These are phyloP conservation scores for Zasmidium cellare DNA, from an alignment of 2,329 filamentous ascomycete genomes.

Conservation along the genomic window DNA sequence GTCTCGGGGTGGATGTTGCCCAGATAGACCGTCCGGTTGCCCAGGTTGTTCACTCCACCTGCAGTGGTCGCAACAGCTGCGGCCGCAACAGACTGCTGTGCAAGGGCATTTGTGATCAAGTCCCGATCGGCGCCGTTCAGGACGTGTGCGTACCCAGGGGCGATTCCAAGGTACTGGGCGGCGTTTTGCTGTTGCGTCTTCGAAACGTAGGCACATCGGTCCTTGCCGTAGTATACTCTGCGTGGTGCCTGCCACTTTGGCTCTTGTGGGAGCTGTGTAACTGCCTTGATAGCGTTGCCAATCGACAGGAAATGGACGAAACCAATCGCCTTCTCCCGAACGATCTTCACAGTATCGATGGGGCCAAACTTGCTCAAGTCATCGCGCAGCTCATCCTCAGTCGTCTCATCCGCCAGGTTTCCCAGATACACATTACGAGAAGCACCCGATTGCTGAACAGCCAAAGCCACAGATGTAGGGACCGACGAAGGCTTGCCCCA, in stretches of 20 bases:
- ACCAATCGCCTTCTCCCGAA: slow-evolving; percentile 95
- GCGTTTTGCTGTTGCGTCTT: slow-evolving; percentile 99
- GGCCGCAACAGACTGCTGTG: slow-evolving; percentile 95
- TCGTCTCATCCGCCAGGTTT: slow-evolving; percentile 85
- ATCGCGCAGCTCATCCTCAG: slow-evolving; percentile 89
- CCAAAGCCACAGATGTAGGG: slow-evolving; percentile 93
- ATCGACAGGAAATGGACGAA: slow-evolving; percentile 98
- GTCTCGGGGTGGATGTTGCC: slow-evolving; percentile 99
- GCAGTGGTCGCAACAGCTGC: slow-evolving; percentile 95
- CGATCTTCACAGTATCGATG: slow-evolving; percentile 96
- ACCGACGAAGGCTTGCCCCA: slow-evolving; percentile 99
- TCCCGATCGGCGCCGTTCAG: slow-evolving; percentile 95
- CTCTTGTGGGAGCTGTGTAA: slow-evolving; percentile 93
- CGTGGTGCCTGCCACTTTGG: slow-evolving; percentile 94
- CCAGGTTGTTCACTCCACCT: slow-evolving; percentile 94
- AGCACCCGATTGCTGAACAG: slow-evolving; percentile 94
- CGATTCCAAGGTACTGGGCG: slow-evolving; percentile 95
- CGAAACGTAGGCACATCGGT: slow-evolving; percentile 95
- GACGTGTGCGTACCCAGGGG: slow-evolving; percentile 93
- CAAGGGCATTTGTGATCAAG: slow-evolving; percentile 91
- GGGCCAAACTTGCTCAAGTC: slow-evolving; percentile 94
- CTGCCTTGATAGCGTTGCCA: slow-evolving; percentile 96
- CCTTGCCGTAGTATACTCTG: slow-evolving; percentile 98
- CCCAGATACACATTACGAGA: slow-evolving; percentile 97
- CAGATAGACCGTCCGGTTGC: slow-evolving; percentile 95